phyloP scores from a whole-genome alignment of 306 rosid species.

The Medicago lupulina region DNA sequence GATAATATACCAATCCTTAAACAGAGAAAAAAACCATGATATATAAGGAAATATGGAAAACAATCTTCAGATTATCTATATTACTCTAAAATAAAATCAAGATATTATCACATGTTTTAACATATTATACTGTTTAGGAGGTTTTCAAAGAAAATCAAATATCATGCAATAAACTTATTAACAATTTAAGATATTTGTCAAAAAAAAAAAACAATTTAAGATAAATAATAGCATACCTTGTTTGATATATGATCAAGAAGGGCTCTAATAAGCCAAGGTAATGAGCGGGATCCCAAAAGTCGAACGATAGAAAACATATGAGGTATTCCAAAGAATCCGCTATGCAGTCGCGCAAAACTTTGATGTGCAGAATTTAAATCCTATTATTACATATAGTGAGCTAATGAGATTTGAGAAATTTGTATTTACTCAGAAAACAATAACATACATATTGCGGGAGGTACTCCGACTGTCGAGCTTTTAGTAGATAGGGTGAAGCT shows the following conservation, averaged over 20 bases:
- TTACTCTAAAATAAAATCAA: not conserved
- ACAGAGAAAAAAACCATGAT: not conserved
- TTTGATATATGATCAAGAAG: conserved; percentile 96
- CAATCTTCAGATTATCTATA: not conserved
- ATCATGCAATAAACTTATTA: conserved; percentile 26
- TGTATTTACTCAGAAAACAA: conserved; percentile 10
- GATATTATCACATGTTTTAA: not conserved
- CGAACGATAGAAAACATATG: conserved; percentile 85
- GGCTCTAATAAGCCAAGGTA: conserved; percentile 96
- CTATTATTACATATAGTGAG: conserved; percentile 53
- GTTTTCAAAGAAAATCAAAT: conserved; percentile 17
- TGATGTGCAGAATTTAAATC: conserved; percentile 97
- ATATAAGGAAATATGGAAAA: conserved; percentile 1
- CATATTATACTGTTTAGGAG: conserved; percentile 18
- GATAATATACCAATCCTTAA: not conserved
- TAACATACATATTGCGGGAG: not conserved
- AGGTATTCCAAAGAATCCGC: conserved; percentile 97
- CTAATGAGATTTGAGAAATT: conserved; percentile 16
- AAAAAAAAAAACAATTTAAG: conserved; percentile 4
- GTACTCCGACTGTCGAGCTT: no score
- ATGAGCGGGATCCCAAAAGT: conserved; percentile 93
- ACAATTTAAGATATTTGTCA: conserved; percentile 16
- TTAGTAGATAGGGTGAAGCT: no score
- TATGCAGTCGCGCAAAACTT: conserved; percentile 91
- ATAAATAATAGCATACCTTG: conserved; percentile 65